phyloP scores from a whole-genome alignment of 1,284 basidiomycete species.

The Ustilago shanxiensis region DNA sequence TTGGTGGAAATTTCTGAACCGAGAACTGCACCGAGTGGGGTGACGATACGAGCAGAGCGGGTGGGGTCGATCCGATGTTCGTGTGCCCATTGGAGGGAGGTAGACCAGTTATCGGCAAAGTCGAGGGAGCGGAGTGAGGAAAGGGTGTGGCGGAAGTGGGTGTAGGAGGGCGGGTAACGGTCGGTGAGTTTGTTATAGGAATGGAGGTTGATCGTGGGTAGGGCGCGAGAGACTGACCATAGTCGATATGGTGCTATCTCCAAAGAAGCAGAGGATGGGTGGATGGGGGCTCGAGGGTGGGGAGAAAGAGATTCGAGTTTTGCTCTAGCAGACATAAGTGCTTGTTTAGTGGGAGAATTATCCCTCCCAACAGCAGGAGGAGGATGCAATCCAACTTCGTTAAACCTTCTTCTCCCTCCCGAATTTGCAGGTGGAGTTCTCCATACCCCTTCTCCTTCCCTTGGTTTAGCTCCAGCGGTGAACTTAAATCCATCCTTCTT shows the following conservation, averaged over 20 bases:
- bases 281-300: not conserved
- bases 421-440: not conserved
- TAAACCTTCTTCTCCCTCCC: slow-evolving; percentile 7
- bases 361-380: not conserved
- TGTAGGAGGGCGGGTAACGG: not conserved
- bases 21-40: not conserved
- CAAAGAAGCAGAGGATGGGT: not conserved
- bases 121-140: not conserved
- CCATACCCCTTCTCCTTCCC: not conserved
- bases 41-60: not conserved
- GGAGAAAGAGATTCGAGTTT: not conserved
- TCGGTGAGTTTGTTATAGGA: not conserved
- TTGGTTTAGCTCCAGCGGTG: not conserved
- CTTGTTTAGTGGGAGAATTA: slow-evolving; percentile 1
- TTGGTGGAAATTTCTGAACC: not conserved
- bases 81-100: slow-evolving; percentile 4
- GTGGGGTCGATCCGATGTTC: slow-evolving; percentile 1
- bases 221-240: not conserved
- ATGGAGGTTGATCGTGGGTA: slow-evolving; percentile 13
- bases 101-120: not conserved
- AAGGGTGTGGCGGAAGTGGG: not conserved
- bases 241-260: slow-evolving; percentile 20
- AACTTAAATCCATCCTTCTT: not conserved
- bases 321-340: not conserved
- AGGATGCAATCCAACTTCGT: slow-evolving; percentile 9